A percentile compares a stretch with the other conserved stretches of the same genome.
phyloP scores from a whole-genome alignment of 140 eudicot genomes.

The Oenanthe javanica region DNA sequence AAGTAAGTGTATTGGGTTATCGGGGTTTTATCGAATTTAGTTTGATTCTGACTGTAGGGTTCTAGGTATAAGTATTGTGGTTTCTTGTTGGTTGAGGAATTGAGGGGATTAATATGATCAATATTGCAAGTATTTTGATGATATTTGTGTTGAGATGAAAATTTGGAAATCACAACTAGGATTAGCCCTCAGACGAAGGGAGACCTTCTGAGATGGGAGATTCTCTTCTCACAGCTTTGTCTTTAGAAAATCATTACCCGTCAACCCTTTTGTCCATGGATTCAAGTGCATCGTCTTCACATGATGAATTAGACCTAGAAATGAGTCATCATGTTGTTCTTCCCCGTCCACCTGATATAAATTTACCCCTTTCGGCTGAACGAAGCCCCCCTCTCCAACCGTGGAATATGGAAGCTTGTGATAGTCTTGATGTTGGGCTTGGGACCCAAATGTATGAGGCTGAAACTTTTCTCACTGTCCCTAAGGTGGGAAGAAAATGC shows the following conservation, averaged over 20 bases:
- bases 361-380: conserved; percentile 44
- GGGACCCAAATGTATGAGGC: conserved; percentile 65
- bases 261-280: conserved; percentile 76
- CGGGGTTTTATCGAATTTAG: background rate
- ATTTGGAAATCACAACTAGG: conserved; percentile 20
- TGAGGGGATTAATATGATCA: conserved; percentile 16
- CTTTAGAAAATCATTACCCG: conserved; percentile 79
- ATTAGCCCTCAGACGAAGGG: conserved; percentile 14
- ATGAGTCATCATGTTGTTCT: conserved; percentile 24
- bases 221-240: conserved; percentile 53
- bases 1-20: background rate
- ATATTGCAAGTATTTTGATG: background rate
- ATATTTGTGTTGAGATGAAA: conserved; percentile 31
- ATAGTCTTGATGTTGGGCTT: conserved; percentile 60
- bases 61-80: background rate
- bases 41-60: conserved; percentile 8
- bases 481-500: conserved; percentile 63
- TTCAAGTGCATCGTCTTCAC: conserved; percentile 57
- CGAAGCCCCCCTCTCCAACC: conserved; percentile 62
- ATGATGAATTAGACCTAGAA: conserved; percentile 25
- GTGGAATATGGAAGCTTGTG: conserved; percentile 59
- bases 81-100: background rate
- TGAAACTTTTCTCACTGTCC: conserved; percentile 46
- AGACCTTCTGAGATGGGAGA: conserved; percentile 63
- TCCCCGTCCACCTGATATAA: conserved; percentile 66